Evolutionary conservation across 2,329 filamentous ascomycete species (phyloP).

Genomic region (Alternaria arborescens): DNA sequence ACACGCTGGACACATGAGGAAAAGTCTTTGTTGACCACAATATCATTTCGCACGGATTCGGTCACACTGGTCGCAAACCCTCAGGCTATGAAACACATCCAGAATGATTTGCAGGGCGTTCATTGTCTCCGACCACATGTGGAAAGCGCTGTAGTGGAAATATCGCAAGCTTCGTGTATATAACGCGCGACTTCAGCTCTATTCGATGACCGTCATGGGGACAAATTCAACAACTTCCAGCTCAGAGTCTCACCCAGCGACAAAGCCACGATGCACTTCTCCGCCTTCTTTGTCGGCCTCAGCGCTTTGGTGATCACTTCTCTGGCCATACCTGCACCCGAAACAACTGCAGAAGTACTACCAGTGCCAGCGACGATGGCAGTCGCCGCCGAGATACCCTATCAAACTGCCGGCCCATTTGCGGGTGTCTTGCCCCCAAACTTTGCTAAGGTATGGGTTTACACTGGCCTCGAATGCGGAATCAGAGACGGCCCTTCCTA

Average conservation of each 20-base stretch:
- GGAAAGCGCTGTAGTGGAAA: neutral
- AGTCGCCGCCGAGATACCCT: neutral
- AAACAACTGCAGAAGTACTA: neutral
- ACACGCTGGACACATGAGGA: neutral
- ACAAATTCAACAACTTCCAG: neutral
- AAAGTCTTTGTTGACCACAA: neutral
- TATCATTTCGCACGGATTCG: neutral
- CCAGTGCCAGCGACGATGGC: neutral
- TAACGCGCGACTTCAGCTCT: neutral
- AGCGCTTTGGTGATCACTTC: neutral
- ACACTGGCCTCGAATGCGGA: neutral
- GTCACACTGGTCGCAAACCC: neutral
- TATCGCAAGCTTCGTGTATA: neutral
- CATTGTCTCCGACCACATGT: neutral
- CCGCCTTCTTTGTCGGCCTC: neutral
- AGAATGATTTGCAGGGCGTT: neutral
- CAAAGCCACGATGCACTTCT: neutral
- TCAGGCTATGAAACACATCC: conserved; percentile 1
- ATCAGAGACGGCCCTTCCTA: neutral
- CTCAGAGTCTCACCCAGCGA: too few relatives aligned
- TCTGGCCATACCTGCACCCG: neutral
- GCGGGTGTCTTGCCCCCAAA: conserved; percentile 3
- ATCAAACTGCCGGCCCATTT: neutral
- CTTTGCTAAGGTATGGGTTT: conserved; percentile 10
- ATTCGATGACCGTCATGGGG: too few relatives aligned